Percentiles rank a stretch among this genome's conserved stretches.
Conservation (phyloP, 768 basidiomycete genomes). For the Suillus placidus region DNA sequence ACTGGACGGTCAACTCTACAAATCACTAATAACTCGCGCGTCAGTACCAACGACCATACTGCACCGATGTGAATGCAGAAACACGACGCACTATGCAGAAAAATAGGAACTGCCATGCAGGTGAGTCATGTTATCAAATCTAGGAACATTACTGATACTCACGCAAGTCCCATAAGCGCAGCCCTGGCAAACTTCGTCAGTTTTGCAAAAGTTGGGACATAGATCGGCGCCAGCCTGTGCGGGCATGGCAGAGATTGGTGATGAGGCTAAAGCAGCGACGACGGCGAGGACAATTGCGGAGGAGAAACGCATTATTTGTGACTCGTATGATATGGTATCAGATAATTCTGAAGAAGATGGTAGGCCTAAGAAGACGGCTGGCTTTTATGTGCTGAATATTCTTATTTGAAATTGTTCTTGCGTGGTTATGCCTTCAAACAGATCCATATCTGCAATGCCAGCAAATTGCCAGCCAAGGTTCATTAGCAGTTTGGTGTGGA, state of each 20-base stretch:
- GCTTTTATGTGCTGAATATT: too few relatives aligned
- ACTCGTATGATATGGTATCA: too few relatives aligned
- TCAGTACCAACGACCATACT: neutral
- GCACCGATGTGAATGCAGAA: neutral
- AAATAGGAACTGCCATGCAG: accelerated
- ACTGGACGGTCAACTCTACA: neutral
- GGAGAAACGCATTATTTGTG: neutral
- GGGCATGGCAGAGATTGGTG: neutral
- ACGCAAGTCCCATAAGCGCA: too few relatives aligned
- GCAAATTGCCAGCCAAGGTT: too few relatives aligned
- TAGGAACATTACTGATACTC: neutral
- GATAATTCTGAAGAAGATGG: too few relatives aligned
- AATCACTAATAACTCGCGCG: neutral
- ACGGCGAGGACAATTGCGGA: neutral
- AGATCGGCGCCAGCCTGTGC: neutral
- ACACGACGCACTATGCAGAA: neutral
- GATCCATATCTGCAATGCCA: too few relatives aligned
- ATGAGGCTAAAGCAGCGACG: neutral
- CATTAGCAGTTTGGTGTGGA: too few relatives aligned
- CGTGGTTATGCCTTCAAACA: too few relatives aligned
- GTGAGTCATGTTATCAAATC: neutral
- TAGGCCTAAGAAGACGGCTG: too few relatives aligned
- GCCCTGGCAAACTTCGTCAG: too few relatives aligned
- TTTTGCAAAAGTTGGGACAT: neutral
- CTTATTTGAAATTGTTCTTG: too few relatives aligned